Evolutionary conservation across 2,329 filamentous ascomycete species (phyloP), one percentile per base, ranked within the genome.

Genomic region (Trichoderma guizhouense): DNA sequence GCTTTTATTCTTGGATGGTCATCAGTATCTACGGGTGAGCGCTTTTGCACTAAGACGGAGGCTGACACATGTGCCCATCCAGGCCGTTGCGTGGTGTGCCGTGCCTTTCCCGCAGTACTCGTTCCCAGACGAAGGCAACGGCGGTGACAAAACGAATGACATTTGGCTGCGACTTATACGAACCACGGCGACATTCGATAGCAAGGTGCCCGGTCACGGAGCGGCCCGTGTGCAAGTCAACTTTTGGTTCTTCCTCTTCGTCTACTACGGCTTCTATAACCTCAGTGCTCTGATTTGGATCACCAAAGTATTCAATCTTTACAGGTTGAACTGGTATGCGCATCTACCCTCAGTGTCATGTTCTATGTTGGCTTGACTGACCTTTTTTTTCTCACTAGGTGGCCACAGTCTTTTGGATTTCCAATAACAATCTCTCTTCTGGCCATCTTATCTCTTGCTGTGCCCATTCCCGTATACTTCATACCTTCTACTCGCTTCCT

Each of bases 241-340:
- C 81, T 92, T 92, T 77, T 92, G 90, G 90, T 91, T 91, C 83
- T 92, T 92, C 77, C 83, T 92, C 47, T 86, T 91, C 63, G 87
- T 91, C 71, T 92, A 91, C 81, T 92, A 92, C 79, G 89, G 89
- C 71, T 87, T 91, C 75, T 92, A 92, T 80, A 91, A 90, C 77
- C 77, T 91, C 28, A 90, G 89, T 5, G 90, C 90, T 3, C 81
- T 92, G 75, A 87, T 91, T 73, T 92, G 90, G 89, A 91, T 92
- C 77, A 92, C 90, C 62, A 92, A 91, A 77, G 86, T 92, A 6
- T 92, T 92, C 79, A 92, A 92, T 76, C 84, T 92, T 26, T 92
- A 92, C 83, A 89, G 87, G 73, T 82, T 92, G 71, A 92, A 92
- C 80, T 92, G 90, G 90, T 80, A 73, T 32, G 73, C 68, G 66